phyloP scores from a whole-genome alignment of 306 rosid genomes.

The Vigna nakashimae region DNA sequence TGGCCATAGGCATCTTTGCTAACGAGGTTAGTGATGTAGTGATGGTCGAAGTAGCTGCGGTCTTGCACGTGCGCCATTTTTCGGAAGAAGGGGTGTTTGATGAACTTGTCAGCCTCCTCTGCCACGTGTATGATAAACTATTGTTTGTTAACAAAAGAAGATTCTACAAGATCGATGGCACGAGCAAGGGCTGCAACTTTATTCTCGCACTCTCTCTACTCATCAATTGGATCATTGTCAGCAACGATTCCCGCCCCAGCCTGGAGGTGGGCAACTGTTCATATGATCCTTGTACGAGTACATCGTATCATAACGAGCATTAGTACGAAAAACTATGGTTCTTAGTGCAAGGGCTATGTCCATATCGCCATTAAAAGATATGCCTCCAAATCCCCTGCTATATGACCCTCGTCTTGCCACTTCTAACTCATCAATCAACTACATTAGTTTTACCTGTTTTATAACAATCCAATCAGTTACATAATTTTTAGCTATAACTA shows the following conservation, averaged over 20 bases:
- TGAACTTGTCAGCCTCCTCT: too few relatives aligned
- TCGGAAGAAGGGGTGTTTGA: too few relatives aligned
- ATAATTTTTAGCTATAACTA: too few relatives aligned
- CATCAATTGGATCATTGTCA: slow-evolving; percentile 89
- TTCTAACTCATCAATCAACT: slow-evolving; percentile 91
- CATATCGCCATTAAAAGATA: slow-evolving; percentile 88
- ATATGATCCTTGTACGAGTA: slow-evolving; percentile 86
- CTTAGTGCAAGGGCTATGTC: slow-evolving; percentile 93
- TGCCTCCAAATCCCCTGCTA: slow-evolving; percentile 95
- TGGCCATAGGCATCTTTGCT: too few relatives aligned
- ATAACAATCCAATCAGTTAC: not conserved
- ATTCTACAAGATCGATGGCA: slow-evolving; percentile 96
- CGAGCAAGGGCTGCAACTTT: slow-evolving; percentile 94
- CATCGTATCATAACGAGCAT: slow-evolving; percentile 78
- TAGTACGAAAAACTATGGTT: slow-evolving; percentile 87
- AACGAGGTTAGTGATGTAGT: too few relatives aligned
- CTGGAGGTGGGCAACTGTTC: slow-evolving; percentile 82
- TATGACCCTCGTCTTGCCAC: slow-evolving; percentile 93
- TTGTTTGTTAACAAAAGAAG: slow-evolving; percentile 67
- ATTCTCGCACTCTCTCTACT: slow-evolving; percentile 94
- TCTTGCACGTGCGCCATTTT: too few relatives aligned
- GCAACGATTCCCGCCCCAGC: slow-evolving; percentile 98
- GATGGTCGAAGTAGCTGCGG: too few relatives aligned
- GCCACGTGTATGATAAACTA: slow-evolving; percentile 11
- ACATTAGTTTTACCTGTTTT: slow-evolving; percentile 96